A percentile compares a stretch with the other conserved stretches of the same genome.
These are phyloP conservation scores for Tetrahymena malaccensis DNA, from an alignment of 73 alveolate species.

Conservation along the genomic window DNA sequence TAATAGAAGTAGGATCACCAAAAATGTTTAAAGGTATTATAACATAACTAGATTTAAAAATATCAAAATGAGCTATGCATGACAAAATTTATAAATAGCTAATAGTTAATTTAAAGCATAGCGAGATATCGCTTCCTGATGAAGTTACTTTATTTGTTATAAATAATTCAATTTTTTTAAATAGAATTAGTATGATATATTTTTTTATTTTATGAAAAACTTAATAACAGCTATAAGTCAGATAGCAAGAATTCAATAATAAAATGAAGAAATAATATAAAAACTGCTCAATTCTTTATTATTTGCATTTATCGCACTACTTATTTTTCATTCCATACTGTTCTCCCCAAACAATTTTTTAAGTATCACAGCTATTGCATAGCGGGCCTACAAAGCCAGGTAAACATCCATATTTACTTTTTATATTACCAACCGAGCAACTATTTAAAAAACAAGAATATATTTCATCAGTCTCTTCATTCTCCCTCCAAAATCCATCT, in stretches of 20 bases:
- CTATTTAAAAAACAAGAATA: neutral
- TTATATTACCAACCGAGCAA: neutral
- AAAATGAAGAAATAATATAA: neutral
- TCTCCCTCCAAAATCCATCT: neutral
- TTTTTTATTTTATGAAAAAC: too few relatives aligned
- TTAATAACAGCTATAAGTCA: neutral
- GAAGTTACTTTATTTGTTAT: neutral
- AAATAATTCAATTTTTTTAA: neutral
- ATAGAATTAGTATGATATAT: too few relatives aligned
- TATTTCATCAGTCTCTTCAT: neutral
- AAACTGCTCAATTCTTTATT: neutral
- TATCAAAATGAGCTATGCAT: neutral
- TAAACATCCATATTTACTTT: neutral
- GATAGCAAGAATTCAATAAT: neutral
- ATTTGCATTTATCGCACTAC: neutral
- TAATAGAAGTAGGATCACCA: neutral
- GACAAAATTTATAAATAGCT: neutral
- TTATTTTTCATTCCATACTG: neutral
- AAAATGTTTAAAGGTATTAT: neutral
- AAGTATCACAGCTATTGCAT: neutral
- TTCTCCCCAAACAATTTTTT: neutral
- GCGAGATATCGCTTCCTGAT: neutral
- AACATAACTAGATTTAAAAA: neutral
- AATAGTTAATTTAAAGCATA: neutral
- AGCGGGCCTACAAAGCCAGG: neutral